Percentiles rank a stretch among this genome's conserved stretches.
phyloP scores from a whole-genome alignment of 192 early-diverging fungal species.

The Coemansia sp. region DNA sequence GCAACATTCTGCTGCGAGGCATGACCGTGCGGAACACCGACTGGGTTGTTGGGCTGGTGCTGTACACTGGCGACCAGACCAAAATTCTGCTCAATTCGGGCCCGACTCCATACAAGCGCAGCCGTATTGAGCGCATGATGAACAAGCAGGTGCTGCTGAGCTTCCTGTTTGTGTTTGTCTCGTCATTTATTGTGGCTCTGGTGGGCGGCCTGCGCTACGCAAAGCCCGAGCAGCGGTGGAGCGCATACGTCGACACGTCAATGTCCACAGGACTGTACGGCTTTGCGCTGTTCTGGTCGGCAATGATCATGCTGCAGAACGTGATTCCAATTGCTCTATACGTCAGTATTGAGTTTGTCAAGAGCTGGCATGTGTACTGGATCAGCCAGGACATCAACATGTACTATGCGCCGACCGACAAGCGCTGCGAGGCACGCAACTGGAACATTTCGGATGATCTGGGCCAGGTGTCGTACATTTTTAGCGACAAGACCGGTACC shows the following conservation, averaged over 20 bases:
- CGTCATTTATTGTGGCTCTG: slow-evolving; percentile 58
- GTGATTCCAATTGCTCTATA: slow-evolving; percentile 96
- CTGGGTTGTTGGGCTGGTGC: slow-evolving; percentile 80
- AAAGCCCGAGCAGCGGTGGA: slow-evolving; percentile 28
- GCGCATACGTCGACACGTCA: slow-evolving; percentile 37
- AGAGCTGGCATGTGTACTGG: slow-evolving; percentile 79
- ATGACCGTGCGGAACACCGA: slow-evolving; percentile 87
- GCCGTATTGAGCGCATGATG: slow-evolving; percentile 81
- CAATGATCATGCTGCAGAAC: slow-evolving; percentile 93
- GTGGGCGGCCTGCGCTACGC: slow-evolving; percentile 53
- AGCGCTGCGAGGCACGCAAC: slow-evolving; percentile 45
- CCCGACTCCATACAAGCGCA: slow-evolving; percentile 85
- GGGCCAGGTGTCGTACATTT: slow-evolving; percentile 95
- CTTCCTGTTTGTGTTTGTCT: slow-evolving; percentile 57
- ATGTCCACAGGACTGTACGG: slow-evolving; percentile 38
- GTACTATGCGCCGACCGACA: slow-evolving; percentile 57
- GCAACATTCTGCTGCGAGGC: slow-evolving; percentile 82
- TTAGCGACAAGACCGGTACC: slow-evolving; percentile 96
- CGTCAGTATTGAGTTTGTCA: slow-evolving; percentile 91
- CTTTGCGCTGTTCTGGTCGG: slow-evolving; percentile 59
- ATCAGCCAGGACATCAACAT: slow-evolving; percentile 91
- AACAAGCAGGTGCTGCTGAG: slow-evolving; percentile 67
- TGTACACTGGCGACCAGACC: slow-evolving; percentile 86
- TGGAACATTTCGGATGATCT: slow-evolving; percentile 98
- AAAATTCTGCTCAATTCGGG: slow-evolving; percentile 93